Percentiles rank a stretch among this genome's conserved stretches.
These are phyloP conservation scores for Ganoderma boninense DNA, from an alignment of 1,284 basidiomycete genomes.

Conservation along the genomic window DNA sequence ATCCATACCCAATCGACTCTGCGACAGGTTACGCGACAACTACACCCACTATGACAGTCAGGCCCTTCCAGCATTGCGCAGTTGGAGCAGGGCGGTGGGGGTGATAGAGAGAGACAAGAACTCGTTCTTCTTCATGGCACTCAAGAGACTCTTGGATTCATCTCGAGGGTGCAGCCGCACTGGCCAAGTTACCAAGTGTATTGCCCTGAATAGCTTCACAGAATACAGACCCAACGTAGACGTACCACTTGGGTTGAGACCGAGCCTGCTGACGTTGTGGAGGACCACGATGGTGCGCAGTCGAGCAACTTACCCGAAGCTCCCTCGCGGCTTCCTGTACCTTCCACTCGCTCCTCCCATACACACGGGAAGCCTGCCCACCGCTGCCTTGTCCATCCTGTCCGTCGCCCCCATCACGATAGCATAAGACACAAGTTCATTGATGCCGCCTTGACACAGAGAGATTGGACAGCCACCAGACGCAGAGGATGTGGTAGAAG, in stretches of 20 bases:
- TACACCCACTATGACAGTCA: slow-evolving; percentile 29
- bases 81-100: slow-evolving; percentile 36
- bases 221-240: background rate
- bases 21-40: slow-evolving; percentile 32
- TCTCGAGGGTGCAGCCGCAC: slow-evolving; percentile 14
- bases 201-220: background rate
- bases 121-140: slow-evolving; percentile 32
- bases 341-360: slow-evolving; percentile 41
- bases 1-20: slow-evolving; percentile 31
- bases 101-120: slow-evolving; percentile 40
- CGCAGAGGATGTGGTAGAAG: slow-evolving; percentile 31
- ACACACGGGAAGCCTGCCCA: slow-evolving; percentile 39
- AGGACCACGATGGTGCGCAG: slow-evolving; percentile 41
- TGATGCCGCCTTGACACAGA: slow-evolving; percentile 33
- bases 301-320: slow-evolving; percentile 30
- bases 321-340: slow-evolving; percentile 20
- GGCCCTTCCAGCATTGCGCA: slow-evolving; percentile 29
- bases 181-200: background rate
- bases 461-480: slow-evolving; percentile 40
- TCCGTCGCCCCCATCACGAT: slow-evolving; percentile 43
- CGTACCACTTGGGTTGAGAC: slow-evolving; percentile 30
- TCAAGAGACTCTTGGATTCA: slow-evolving; percentile 27
- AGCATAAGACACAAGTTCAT: slow-evolving; percentile 37
- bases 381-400: slow-evolving; percentile 41
- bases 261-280: slow-evolving; percentile 40